These are phyloP conservation scores for Solanum sitiens DNA, from an alignment of 257 asterid species.

Conservation along the genomic window DNA sequence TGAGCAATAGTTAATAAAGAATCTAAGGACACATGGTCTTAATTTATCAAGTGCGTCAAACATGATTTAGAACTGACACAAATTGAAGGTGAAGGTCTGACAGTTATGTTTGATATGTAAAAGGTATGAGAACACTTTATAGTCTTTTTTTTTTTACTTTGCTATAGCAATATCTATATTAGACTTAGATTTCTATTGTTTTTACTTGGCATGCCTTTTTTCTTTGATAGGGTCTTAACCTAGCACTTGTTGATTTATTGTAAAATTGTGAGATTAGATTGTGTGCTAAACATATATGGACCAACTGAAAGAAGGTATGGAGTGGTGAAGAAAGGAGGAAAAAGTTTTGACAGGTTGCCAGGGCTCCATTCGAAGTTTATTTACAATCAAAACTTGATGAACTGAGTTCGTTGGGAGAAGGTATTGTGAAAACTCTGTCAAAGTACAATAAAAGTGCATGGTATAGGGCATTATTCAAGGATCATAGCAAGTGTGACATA, in stretches of 20 bases:
- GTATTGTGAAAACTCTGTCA: not conserved
- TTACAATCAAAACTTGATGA: not conserved
- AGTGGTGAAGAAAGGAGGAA: not conserved
- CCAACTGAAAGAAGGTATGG: not conserved
- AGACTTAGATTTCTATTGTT: not conserved
- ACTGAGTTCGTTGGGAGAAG: not conserved
- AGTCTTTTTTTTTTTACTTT: no score
- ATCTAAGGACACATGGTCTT: not conserved
- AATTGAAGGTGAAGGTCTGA: not conserved
- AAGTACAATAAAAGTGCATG: not conserved
- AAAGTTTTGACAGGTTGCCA: not conserved
- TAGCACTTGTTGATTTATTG: not conserved
- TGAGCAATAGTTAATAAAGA: not conserved
- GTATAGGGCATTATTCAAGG: not conserved
- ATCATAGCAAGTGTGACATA: not conserved
- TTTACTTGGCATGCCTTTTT: no score
- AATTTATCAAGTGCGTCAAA: not conserved
- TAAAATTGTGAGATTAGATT: not conserved
- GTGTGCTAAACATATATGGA: not conserved
- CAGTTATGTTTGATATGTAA: not conserved
- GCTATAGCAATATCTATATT: not conserved
- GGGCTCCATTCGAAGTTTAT: not conserved
- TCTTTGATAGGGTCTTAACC: not conserved
- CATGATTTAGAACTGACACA: not conserved
- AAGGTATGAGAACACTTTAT: not conserved